Conservation (phyloP, 805 yeast genomes). For the Yamadazyma endophytica region DNA sequence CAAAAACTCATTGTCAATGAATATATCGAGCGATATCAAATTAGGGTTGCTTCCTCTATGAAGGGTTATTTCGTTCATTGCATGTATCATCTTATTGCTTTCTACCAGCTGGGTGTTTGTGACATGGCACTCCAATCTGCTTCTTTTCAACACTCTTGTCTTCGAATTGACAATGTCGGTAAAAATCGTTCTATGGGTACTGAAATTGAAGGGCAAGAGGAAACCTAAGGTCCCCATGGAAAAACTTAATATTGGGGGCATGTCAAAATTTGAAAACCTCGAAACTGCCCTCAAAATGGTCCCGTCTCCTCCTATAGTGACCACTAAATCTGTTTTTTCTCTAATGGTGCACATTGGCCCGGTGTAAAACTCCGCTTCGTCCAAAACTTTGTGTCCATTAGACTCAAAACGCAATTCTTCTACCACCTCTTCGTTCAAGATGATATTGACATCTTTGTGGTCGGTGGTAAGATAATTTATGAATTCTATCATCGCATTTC, state of each 20-base stretch:
- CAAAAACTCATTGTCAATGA: constrained; percentile 75
- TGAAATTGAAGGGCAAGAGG: constrained; percentile 79
- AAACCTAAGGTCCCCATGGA: constrained; percentile 92
- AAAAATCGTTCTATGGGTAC: constrained; percentile 57
- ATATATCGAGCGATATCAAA: constrained; percentile 77
- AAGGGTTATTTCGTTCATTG: constrained; percentile 87
- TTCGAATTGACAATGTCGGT: constrained; percentile 60
- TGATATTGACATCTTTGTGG: constrained; percentile 71
- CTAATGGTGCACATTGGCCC: constrained; percentile 58
- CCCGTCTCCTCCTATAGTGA: constrained; percentile 96
- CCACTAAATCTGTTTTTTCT: constrained; percentile 69
- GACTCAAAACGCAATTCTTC: constrained; percentile 51
- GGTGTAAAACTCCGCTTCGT: constrained; percentile 38
- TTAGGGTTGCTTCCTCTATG: constrained; percentile 90
- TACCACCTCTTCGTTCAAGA: constrained; percentile 72
- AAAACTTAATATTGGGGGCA: constrained; percentile 87
- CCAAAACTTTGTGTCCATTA: constrained; percentile 20
- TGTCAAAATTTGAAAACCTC: constrained; percentile 62
- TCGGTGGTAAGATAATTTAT: constrained; percentile 54
- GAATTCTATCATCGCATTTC: constrained; percentile 62
- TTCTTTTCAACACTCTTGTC: constrained; percentile 70
- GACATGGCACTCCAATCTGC: constrained; percentile 69
- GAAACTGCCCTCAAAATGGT: constrained; percentile 84
- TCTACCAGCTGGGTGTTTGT: too few species aligned
- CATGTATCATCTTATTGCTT: constrained; percentile 48